A percentile compares a stretch with the other conserved stretches of the same genome.
phyloP scores from a whole-genome alignment of 2,329 filamentous ascomycete species.

The Colletotrichum australisinense region DNA sequence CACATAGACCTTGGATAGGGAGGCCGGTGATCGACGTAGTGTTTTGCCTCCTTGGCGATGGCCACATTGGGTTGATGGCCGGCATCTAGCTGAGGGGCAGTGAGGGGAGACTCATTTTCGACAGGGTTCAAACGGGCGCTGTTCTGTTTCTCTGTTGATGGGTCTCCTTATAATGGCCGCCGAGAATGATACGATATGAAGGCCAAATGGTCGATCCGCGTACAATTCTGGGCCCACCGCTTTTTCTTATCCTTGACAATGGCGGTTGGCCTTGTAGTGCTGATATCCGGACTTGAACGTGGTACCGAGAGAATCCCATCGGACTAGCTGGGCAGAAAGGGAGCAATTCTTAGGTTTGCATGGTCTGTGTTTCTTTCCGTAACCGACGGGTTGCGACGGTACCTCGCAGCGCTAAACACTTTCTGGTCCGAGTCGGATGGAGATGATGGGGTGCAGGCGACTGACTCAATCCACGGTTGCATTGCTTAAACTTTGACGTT shows the following conservation, averaged over 20 bases:
- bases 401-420: background rate
- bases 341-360: background rate
- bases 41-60: slow-evolving; percentile 23
- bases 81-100: background rate
- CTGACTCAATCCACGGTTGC: slow-evolving; percentile 13
- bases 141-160: background rate
- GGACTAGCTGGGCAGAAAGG: background rate
- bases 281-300: background rate
- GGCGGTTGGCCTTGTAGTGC: background rate
- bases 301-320: background rate
- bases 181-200: background rate
- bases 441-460: background rate
- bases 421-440: background rate
- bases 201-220: too few species aligned
- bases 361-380: background rate
- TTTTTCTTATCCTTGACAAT: background rate
- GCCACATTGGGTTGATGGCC: background rate
- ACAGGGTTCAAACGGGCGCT: background rate
- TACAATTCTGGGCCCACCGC: background rate
- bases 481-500: background rate
- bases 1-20: slow-evolving; percentile 26
- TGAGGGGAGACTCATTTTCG: slow-evolving; percentile 2
- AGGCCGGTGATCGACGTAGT: slow-evolving; percentile 25
- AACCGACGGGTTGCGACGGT: background rate
- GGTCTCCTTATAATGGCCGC: background rate